Base-by-base conservation (phyloP, 345 rosid species). In the Pugionium cornutum region DNA sequence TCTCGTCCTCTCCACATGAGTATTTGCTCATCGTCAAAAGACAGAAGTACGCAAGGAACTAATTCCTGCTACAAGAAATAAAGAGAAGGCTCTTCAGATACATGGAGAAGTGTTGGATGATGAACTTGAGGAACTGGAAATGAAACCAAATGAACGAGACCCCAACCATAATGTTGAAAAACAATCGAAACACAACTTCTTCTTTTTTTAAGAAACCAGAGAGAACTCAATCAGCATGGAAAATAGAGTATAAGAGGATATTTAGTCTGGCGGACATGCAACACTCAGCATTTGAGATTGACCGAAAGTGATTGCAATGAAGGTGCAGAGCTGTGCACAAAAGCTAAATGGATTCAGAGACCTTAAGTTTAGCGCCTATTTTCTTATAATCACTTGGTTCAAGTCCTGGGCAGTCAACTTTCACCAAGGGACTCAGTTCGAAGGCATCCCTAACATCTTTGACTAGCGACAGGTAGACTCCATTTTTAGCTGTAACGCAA, bases 351-450 rank as follows among this genome's bases (percentile, higher is more conserved):
- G 48, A 35, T 37, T 40, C 27, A 64, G 35, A 34, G 60, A 88
- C 96, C 96, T 83, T 92, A 63, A 92, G 97, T 78, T 88, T 92
- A 62, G 98, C 96, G 65, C 97, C 97, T 64, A 92, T 69, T 70
- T 89, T 92, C 83, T 89, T 92, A 81, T 89, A 87, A 64, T 92
- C 97, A 63, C 86, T 84, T 40, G 91, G 84, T 55, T 89, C 82
- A 89, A 92, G 64, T 35, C 90, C 98, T 62, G 61, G 64, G 83
- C 97, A 89, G 54, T 92, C 81, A 6, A 92, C 67, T 88, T 83
- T 92, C 78, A 79, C 98, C 77, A 92, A 78, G 2, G 77, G 73
- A 79, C 96, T 80, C 77, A 83, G 87, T 82, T 92, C 98, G 47
- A 92, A 89, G 63, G 94, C 97, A 78, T 80, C 77, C 73, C 83